Evolutionary conservation across 306 rosid genomes (phyloP).

Genomic region (Lablab purpureus): DNA sequence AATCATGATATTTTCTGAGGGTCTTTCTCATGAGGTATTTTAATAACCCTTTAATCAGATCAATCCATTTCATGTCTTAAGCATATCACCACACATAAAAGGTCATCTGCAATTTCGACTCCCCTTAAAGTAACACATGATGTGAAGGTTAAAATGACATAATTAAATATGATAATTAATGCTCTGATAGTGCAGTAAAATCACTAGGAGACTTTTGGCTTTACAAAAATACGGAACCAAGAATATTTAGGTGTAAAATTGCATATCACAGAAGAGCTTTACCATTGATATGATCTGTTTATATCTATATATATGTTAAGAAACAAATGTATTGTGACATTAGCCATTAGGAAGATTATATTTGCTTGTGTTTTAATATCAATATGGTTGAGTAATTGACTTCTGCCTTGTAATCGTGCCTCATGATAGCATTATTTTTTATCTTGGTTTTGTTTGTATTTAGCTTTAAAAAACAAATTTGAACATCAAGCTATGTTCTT

Average conservation of each 20-base stretch:
- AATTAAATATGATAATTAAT: background rate
- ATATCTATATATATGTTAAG: background rate
- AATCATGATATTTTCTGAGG: background rate
- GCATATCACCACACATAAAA: background rate
- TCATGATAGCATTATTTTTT: background rate
- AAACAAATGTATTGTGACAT: background rate
- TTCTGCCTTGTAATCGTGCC: background rate
- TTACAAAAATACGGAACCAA: background rate
- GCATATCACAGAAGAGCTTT: background rate
- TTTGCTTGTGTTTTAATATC: constrained; percentile 14
- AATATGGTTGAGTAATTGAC: constrained; percentile 9
- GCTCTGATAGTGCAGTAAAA: background rate
- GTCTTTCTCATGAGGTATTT: background rate
- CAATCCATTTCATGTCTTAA: background rate
- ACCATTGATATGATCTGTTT: background rate
- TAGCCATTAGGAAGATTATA: background rate
- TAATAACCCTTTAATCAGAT: background rate
- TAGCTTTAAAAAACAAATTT: constrained; percentile 7
- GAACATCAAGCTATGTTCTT: background rate
- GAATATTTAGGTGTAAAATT: background rate
- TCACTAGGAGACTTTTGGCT: background rate
- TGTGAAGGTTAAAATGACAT: background rate
- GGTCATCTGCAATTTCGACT: background rate
- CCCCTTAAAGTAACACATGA: background rate
- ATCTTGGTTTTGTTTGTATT: constrained; percentile 8